phyloP scores from a whole-genome alignment of 1,139 yeast genomes.

The Lizanozyma gosingica region DNA sequence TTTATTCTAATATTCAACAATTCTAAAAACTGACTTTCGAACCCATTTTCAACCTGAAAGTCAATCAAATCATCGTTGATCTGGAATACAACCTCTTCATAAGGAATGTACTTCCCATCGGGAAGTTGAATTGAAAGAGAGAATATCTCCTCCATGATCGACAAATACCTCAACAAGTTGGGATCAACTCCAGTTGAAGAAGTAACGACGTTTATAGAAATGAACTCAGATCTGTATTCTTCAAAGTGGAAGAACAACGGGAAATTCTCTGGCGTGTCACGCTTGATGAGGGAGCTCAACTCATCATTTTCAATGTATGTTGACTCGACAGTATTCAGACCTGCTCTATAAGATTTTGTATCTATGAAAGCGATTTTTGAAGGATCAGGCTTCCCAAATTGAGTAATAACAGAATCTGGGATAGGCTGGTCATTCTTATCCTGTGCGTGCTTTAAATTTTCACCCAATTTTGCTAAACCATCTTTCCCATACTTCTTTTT shows the following conservation, averaged over 20 bases:
- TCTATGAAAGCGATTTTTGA: constrained; percentile 62
- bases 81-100: constrained; percentile 65
- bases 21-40: constrained; percentile 57
- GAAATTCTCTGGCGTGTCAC: constrained; percentile 39
- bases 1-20: constrained; percentile 52
- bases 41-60: constrained; percentile 46
- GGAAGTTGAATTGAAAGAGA: constrained; percentile 63
- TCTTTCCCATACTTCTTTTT: constrained; percentile 45
- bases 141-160: constrained; percentile 56
- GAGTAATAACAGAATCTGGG: constrained; percentile 54
- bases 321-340: constrained; percentile 18
- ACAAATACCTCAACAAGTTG: constrained; percentile 54
- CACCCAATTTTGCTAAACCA: constrained; percentile 48
- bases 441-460: constrained; percentile 53
- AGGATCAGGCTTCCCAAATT: constrained; percentile 69
- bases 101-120: constrained; percentile 51
- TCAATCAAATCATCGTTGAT: constrained; percentile 69
- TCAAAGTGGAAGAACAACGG: constrained; percentile 76
- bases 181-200: constrained; percentile 57
- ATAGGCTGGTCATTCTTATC: constrained; percentile 62
- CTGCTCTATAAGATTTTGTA: constrained; percentile 54
- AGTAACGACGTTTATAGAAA: constrained; percentile 58
- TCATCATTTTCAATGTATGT: constrained; percentile 13
- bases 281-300: constrained; percentile 20
- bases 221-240: constrained; percentile 70